These are phyloP conservation scores for Eimeria necatrix DNA, from an alignment of 169 alveolate genomes.

Conservation along the genomic window DNA sequence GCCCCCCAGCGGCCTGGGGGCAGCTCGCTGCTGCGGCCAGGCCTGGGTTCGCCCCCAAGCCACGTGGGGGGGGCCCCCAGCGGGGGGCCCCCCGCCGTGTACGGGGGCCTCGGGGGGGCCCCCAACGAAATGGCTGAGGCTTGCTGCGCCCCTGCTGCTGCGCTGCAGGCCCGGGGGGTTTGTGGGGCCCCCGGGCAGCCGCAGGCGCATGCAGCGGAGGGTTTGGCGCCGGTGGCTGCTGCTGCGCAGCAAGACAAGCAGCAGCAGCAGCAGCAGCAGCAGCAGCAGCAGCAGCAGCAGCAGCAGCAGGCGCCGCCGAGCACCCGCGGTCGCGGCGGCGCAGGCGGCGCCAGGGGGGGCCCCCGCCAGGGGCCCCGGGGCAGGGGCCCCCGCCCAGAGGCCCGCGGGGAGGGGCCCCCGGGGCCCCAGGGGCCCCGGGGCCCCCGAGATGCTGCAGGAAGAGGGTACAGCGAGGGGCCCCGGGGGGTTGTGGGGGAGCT, in stretches of 20 bases:
- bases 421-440: no score
- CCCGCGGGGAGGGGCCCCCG: not conserved
- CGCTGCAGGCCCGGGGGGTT: not conserved
- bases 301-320: not conserved
- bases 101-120: slow-evolving; percentile 10
- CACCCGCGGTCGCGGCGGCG: not conserved
- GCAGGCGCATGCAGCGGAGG: slow-evolving; percentile 6
- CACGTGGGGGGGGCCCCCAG: not conserved
- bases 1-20: not conserved
- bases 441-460: slow-evolving; percentile 10
- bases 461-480: slow-evolving; percentile 64
- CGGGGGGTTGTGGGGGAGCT: slow-evolving; percentile 77
- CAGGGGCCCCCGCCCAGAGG: not conserved
- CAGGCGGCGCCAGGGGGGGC: not conserved
- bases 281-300: slow-evolving; percentile 11
- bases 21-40: not conserved
- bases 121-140: not conserved
- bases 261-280: slow-evolving; percentile 23
- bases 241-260: not conserved
- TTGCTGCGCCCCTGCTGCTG: slow-evolving; percentile 4
- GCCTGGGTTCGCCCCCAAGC: not conserved
- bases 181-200: not conserved
- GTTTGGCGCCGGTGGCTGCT: not conserved
- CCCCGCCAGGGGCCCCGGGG: slow-evolving; percentile 12
- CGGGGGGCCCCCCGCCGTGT: slow-evolving; percentile 1